These are phyloP conservation scores for Brassica balearica DNA, from an alignment of 441 rosid genomes.

Conservation along the genomic window DNA sequence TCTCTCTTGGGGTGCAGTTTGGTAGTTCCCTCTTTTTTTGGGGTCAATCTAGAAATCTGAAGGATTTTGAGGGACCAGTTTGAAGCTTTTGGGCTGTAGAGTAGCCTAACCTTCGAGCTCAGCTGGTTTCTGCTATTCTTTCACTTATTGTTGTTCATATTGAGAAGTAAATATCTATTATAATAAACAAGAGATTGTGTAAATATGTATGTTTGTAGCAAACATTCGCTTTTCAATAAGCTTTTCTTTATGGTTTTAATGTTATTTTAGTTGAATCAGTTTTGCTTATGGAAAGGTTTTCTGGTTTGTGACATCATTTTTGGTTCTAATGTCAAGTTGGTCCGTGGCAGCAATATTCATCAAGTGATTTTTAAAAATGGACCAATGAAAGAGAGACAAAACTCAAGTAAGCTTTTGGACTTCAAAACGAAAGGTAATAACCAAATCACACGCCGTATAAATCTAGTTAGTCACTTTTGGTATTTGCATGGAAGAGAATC, in stretches of 20 bases:
- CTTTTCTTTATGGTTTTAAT: neutral
- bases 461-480: conserved; percentile 32
- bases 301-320: conserved; percentile 9
- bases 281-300: conserved; percentile 4
- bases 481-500: conserved; percentile 43
- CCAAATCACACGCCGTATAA: conserved; percentile 32
- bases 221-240: neutral
- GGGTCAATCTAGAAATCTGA: conserved; percentile 45
- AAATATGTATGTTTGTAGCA: neutral
- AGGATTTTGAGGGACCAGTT: conserved; percentile 55
- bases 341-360: neutral
- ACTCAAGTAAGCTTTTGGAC: conserved; percentile 29
- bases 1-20: conserved; percentile 25
- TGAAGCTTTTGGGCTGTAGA: conserved; percentile 63
- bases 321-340: neutral
- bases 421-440: conserved; percentile 29
- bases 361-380: conserved; percentile 15
- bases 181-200: neutral
- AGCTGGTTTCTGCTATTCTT: conserved; percentile 65
- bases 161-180: conserved; percentile 32
- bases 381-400: conserved; percentile 42
- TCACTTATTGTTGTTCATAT: conserved; percentile 40
- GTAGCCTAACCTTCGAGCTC: conserved; percentile 64
- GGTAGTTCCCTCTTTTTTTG: conserved; percentile 35
- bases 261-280: neutral